These are phyloP conservation scores for Pseudogymnoascus verrucosus DNA, from an alignment of 2,329 filamentous ascomycete genomes.

Conservation along the genomic window DNA sequence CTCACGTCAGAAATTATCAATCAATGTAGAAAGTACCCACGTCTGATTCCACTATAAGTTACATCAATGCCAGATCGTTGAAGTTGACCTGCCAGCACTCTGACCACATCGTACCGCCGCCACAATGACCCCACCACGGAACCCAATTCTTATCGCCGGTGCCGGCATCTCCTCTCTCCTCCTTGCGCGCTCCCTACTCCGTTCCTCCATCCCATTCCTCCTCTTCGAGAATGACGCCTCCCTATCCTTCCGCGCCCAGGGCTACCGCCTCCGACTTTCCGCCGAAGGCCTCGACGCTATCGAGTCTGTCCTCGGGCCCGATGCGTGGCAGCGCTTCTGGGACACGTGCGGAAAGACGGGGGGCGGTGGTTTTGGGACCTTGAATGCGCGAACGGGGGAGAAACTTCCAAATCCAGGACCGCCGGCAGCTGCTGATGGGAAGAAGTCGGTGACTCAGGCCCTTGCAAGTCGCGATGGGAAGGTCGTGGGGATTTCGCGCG, in stretches of 20 bases:
- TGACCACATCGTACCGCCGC: background rate
- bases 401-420: conserved; percentile 24
- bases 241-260: conserved; percentile 51
- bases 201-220: conserved; percentile 30
- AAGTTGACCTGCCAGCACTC: background rate
- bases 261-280: conserved; percentile 53
- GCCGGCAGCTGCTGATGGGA: conserved; percentile 16
- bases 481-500: conserved; percentile 52
- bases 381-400: conserved; percentile 48
- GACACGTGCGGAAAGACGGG: conserved; percentile 51
- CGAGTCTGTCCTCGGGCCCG: conserved; percentile 45
- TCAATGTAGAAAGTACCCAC: background rate
- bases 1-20: background rate
- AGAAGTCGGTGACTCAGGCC: conserved; percentile 22
- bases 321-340: conserved; percentile 47
- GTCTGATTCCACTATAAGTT: background rate
- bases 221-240: conserved; percentile 38
- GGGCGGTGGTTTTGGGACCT: conserved; percentile 41
- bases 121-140: conserved; percentile 17
- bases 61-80: background rate
- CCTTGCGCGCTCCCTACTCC: conserved; percentile 30
- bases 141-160: conserved; percentile 35
- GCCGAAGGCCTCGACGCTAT: conserved; percentile 50
- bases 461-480: conserved; percentile 48
- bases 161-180: conserved; percentile 33